phyloP scores from a whole-genome alignment of 73 alveolate genomes.

The Paramecium sonneborni region DNA sequence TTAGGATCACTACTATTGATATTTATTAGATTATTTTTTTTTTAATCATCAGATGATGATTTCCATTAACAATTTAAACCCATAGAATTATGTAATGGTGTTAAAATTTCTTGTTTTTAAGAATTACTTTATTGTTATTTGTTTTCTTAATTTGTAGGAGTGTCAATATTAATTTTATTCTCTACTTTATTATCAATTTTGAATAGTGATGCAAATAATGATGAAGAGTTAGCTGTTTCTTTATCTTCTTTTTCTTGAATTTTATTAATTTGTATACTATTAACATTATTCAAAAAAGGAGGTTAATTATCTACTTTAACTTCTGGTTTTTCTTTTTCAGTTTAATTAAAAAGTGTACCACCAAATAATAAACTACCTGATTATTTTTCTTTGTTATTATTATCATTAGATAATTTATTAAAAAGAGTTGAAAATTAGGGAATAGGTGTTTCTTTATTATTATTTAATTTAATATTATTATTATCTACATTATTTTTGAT shows the following conservation, averaged over 20 bases:
- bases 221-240: not conserved
- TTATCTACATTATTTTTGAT: not conserved
- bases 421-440: not conserved
- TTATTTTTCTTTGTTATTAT: not conserved
- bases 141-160: not conserved
- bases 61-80: conserved; percentile 1
- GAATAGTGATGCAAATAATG: not conserved
- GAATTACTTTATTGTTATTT: not conserved
- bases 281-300: not conserved
- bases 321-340: not conserved
- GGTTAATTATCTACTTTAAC: not conserved
- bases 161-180: not conserved
- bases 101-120: not conserved
- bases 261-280: not conserved
- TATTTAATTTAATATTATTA: too few species aligned
- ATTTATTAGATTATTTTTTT: not conserved
- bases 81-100: not conserved
- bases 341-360: not conserved
- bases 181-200: not conserved
- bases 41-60: not conserved
- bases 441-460: not conserved
- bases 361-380: not conserved
- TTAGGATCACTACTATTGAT: not conserved
- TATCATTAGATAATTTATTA: not conserved
- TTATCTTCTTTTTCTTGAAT: not conserved